Evolutionary conservation across 495 filamentous ascomycete genomes (phyloP), one percentile per base, ranked within the genome.

Genomic region (Lasiosphaeria miniovina): DNA sequence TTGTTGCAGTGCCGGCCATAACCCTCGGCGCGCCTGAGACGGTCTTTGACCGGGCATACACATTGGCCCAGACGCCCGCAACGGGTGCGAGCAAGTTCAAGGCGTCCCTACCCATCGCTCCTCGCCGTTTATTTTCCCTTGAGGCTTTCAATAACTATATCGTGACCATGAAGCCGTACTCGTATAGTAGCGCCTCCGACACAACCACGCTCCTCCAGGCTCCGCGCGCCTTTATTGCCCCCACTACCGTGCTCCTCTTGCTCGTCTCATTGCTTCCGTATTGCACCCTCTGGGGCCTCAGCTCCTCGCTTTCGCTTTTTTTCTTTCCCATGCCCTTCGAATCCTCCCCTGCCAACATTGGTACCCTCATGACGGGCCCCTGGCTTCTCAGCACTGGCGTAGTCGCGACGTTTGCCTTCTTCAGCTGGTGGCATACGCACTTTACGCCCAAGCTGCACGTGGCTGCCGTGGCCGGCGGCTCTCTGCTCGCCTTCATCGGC

Each of bases 21-120:
- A 57, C 73, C n/a, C 63, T 82, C 15, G 73, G 69, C n/a, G 64
- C 66, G 0, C 80, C 80, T n/a, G 80, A 83, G 64, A 82, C 79
- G 4, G 61, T 71, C 0, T 83, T 80, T 56, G 64, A 76, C 58
- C 75, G 79, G 11, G 59, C 66, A 2, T 67, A 63, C 35, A 60
- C 67, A n/a, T 51, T 68, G 11, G 63, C 61, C 10, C 65, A 66
- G 31, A 67, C 68, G 1, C 69, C 77, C 6, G 65, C 63, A 1
- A 69, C 74, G 4, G 56, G 59, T 46, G 54, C 46, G 6, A 57
- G 41, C 58, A 55, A 57, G 31, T 69, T 60, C 50, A 64, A 70
- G 38, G 57, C 59, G 3, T 74, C 70, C 31, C 64, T 70, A 31
- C 71, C 76, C 0, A 62, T 67, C 32, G 63, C 65, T n/a, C 71